Conservation (phyloP, 2,329 filamentous ascomycete genomes). For the Colletotrichum sp. region DNA sequence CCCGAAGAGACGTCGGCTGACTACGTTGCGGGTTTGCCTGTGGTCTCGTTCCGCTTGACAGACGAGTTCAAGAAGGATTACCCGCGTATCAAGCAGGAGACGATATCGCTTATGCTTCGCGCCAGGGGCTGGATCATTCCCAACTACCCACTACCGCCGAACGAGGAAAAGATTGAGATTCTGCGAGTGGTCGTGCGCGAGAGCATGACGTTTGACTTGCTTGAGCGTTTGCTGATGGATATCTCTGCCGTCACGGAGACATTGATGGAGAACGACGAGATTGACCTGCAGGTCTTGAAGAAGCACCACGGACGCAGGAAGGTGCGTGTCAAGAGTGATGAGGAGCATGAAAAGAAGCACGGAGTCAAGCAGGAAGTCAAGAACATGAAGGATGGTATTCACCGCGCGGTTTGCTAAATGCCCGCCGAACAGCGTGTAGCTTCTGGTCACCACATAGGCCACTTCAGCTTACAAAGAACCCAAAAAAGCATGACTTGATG, state of each 20-base stretch:
- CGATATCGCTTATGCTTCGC: conserved; percentile 65
- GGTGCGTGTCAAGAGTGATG: conserved; percentile 12
- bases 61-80: conserved; percentile 66
- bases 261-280: conserved; percentile 49
- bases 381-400: conserved; percentile 29
- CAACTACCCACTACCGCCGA: conserved; percentile 71
- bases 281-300: conserved; percentile 19
- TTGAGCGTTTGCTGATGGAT: conserved; percentile 67
- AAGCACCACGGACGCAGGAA: conserved; percentile 7
- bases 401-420: conserved; percentile 33
- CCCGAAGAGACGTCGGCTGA: conserved; percentile 53
- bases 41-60: conserved; percentile 70
- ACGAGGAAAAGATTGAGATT: conserved; percentile 67
- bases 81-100: conserved; percentile 68
- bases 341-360: conserved; percentile 10
- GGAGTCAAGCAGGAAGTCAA: neutral
- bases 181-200: conserved; percentile 71
- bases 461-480: neutral
- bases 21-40: conserved; percentile 70
- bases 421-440: neutral
- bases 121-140: conserved; percentile 75
- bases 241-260: conserved; percentile 65
- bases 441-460: neutral
- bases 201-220: conserved; percentile 70
- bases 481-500: neutral